Evolutionary conservation across 768 basidiomycete genomes (phyloP), one percentile per base, ranked within the genome.

Genomic region (Trametes cubensis): DNA sequence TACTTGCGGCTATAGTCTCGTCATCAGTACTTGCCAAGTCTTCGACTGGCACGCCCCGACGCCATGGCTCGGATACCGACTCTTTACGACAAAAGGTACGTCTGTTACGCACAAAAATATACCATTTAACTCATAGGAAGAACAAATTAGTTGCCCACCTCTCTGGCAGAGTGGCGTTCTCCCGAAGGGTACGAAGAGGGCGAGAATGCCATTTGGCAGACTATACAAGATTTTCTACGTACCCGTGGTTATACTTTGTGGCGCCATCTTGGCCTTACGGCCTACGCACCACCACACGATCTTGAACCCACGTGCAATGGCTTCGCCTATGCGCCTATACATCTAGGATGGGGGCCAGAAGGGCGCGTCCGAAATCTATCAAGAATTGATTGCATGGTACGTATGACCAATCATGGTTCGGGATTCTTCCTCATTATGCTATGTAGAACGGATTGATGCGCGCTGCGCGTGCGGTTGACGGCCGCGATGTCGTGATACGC

Each of bases 401-500:
- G 28, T 42, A 54, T 28, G 6, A 18, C 39, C 38, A 23, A 14
- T 1, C 21, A 18, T 15, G n/a, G 8, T 0, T 26, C 4, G 23
- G n/a, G 10, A 28, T 21, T 34, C n/a, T 46, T 25, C 14, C 7
- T 14, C 49, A 38, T 13, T 18, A 6, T 1, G 1, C n/a, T 14
- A 1, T 21, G 8, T 14, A 58, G 62, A 58, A 54, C 15, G 34
- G 41, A 3, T n/a, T 57, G 51, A 40, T 20, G 7, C 50, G 51
- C 4, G 44, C 62, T n/a, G 55, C 62, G 4, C 49, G 45, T 7
- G 38, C 50, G 4, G 3, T 7, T 1, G 56, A 58, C 20, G 62
- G 62, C 0, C 62, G 52, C 3, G 50, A 40, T 20, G 62, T 63
- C 5, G 56, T 58, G 26, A 44, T 63, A 15, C 62, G 62, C 20